phyloP scores from a whole-genome alignment of 2,329 filamentous ascomycete species.

The Fusarium staphyleae region DNA sequence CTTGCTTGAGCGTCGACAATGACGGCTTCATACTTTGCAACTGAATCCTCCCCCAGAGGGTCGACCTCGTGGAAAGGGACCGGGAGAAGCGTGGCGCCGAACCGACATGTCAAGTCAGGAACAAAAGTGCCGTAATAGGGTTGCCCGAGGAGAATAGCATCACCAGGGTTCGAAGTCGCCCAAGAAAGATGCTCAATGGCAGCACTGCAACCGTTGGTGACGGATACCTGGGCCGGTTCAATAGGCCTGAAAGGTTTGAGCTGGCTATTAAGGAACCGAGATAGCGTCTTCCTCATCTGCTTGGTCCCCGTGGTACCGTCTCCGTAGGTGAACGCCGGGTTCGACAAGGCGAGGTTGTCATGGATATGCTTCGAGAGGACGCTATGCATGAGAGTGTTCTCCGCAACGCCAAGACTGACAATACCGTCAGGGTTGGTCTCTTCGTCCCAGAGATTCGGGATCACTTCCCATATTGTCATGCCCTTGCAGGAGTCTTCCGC shows the following conservation, averaged over 20 bases:
- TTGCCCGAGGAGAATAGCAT: conserved; percentile 51
- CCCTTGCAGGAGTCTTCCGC: conserved; percentile 40
- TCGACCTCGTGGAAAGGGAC: conserved; percentile 55
- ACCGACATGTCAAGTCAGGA: conserved; percentile 53
- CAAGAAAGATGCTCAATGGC: conserved; percentile 52
- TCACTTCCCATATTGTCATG: conserved; percentile 51
- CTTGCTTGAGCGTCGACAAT: conserved; percentile 48
- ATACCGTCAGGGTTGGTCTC: conserved; percentile 52
- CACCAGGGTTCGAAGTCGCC: conserved; percentile 50
- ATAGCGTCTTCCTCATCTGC: conserved; percentile 42
- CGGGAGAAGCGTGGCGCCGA: conserved; percentile 51
- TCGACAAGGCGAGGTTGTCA: conserved; percentile 44
- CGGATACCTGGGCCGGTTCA: conserved; percentile 44
- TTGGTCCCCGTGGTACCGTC: conserved; percentile 51
- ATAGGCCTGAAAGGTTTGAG: conserved; percentile 43
- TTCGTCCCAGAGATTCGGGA: conserved; percentile 54
- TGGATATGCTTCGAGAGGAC: conserved; percentile 52
- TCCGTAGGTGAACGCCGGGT: conserved; percentile 50
- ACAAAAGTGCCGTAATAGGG: conserved; percentile 59
- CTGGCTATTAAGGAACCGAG: conserved; percentile 47
- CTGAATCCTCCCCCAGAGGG: conserved; percentile 51
- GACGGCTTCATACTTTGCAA: conserved; percentile 54
- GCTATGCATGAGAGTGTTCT: conserved; percentile 60
- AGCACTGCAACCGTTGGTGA: conserved; percentile 52
- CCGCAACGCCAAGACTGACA: conserved; percentile 59